phyloP scores from a whole-genome alignment of 345 rosid genomes.

The Abelmoschus esculentus region DNA sequence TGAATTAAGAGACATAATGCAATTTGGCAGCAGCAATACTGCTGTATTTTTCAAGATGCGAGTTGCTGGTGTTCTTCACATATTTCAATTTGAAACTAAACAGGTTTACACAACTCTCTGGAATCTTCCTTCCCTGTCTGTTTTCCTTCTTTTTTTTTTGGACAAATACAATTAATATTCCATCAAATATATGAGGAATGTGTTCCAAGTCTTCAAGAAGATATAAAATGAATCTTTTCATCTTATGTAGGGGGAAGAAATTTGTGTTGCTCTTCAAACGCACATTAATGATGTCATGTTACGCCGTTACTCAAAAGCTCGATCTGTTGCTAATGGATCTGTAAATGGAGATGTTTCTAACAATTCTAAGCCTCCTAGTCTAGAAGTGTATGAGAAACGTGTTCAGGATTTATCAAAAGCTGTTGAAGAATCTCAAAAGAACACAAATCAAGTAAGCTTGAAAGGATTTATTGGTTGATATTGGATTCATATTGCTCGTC shows the following conservation, averaged over 20 bases:
- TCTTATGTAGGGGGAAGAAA: conserved; percentile 80
- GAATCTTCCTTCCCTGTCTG: neutral
- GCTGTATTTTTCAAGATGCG: conserved; percentile 98
- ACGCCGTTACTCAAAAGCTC: conserved; percentile 95
- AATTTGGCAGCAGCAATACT: conserved; percentile 95
- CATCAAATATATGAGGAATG: neutral
- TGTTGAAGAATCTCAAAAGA: conserved; percentile 68
- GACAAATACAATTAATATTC: conserved; percentile 2
- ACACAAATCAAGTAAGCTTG: conserved; percentile 48
- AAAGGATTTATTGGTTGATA: neutral
- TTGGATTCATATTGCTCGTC: neutral
- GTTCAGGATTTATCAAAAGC: conserved; percentile 70
- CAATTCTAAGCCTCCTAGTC: conserved; percentile 46
- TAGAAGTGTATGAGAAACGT: conserved; percentile 65
- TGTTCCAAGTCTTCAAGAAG: neutral
- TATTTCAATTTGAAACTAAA: conserved; percentile 94
- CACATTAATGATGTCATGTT: conserved; percentile 98
- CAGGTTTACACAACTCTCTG: conserved; percentile 42
- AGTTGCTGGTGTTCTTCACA: conserved; percentile 98
- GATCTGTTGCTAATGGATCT: conserved; percentile 51
- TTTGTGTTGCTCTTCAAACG: conserved; percentile 97
- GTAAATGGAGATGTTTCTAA: conserved; percentile 64
- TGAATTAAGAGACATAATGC: conserved; percentile 95
- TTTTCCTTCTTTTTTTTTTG: neutral
- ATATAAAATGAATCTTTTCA: neutral